Evolutionary conservation across 805 yeast species (phyloP).

Genomic region (Candida ficus): DNA sequence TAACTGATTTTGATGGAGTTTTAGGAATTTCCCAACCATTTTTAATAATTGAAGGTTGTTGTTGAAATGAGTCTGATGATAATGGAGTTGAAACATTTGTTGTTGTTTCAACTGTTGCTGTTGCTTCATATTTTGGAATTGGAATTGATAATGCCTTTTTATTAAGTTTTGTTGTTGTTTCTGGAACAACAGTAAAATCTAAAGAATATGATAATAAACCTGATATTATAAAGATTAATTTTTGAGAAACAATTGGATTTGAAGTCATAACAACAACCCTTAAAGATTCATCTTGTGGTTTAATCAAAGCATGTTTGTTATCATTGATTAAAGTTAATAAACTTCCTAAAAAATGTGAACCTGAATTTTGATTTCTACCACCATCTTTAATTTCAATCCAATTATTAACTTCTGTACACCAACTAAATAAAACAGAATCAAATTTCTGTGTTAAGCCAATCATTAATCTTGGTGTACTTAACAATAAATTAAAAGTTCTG

Average conservation of each 20-base stretch:
- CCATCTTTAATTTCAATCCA: slow-evolving; percentile 42
- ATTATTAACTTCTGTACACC: slow-evolving; percentile 35
- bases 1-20: slow-evolving; percentile 23
- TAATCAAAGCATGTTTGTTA: slow-evolving; percentile 12
- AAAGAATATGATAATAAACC: slow-evolving; percentile 40
- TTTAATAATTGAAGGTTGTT: slow-evolving; percentile 21
- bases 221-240: slow-evolving; percentile 46
- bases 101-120: slow-evolving; percentile 1
- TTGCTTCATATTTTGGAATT: slow-evolving; percentile 1
- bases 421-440: slow-evolving; percentile 27
- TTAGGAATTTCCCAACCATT: slow-evolving; percentile 39
- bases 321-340: slow-evolving; percentile 17
- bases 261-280: slow-evolving; percentile 54
- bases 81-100: neutral
- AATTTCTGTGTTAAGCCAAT: slow-evolving; percentile 27
- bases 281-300: slow-evolving; percentile 28
- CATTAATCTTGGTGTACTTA: slow-evolving; percentile 32
- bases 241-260: slow-evolving; percentile 56
- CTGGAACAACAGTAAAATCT: slow-evolving; percentile 9
- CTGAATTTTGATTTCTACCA: slow-evolving; percentile 18
- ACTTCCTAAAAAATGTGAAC: slow-evolving; percentile 21
- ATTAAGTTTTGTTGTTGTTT: neutral
- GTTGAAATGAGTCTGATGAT: slow-evolving; percentile 9
- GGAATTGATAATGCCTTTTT: neutral
- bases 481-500: slow-evolving; percentile 26